A percentile compares a stretch with the other conserved stretches of the same genome.
Evolutionary conservation across 805 yeast species (phyloP).

Genomic region (Saccharomycopsis microspora): DNA sequence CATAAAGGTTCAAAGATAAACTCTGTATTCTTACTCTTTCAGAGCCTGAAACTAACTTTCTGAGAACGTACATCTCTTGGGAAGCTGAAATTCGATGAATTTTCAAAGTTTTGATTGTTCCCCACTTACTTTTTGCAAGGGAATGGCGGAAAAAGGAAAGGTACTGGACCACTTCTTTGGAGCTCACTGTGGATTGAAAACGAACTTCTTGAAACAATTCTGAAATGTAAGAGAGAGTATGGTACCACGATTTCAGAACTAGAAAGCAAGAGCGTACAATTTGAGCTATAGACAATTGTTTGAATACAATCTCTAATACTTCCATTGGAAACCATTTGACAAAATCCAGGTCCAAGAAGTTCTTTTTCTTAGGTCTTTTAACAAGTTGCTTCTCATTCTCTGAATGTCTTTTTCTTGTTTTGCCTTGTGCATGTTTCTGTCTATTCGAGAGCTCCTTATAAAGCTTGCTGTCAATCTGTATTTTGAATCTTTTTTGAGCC

Average conservation of each 20-base stretch:
- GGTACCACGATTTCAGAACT: constrained; percentile 10
- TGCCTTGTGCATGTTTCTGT: not conserved
- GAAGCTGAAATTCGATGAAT: not conserved
- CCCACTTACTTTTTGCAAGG: not conserved
- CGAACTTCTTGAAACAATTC: constrained; percentile 2
- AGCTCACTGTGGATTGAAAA: constrained; percentile 1
- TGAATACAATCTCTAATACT: constrained; percentile 8
- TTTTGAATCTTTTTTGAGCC: not conserved
- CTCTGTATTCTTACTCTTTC: not conserved
- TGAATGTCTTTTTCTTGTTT: not conserved
- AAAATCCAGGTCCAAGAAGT: constrained; percentile 1
- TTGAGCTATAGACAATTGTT: not conserved
- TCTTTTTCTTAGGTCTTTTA: not conserved
- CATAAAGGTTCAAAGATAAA: constrained; percentile 8
- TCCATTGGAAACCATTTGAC: constrained; percentile 5
- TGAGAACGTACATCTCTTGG: constrained; percentile 3
- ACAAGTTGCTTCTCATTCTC: not conserved
- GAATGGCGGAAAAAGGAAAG: constrained; percentile 1
- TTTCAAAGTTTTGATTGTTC: not conserved
- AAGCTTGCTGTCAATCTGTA: constrained; percentile 5
- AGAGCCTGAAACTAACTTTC: constrained; percentile 1
- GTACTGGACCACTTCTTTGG: constrained; percentile 3
- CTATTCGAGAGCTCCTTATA: not conserved
- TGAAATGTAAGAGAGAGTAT: constrained; percentile 4
- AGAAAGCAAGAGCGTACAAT: constrained; percentile 1